phyloP scores from a whole-genome alignment of 2,329 filamentous ascomycete species.

The Fonsecaea erecta region DNA sequence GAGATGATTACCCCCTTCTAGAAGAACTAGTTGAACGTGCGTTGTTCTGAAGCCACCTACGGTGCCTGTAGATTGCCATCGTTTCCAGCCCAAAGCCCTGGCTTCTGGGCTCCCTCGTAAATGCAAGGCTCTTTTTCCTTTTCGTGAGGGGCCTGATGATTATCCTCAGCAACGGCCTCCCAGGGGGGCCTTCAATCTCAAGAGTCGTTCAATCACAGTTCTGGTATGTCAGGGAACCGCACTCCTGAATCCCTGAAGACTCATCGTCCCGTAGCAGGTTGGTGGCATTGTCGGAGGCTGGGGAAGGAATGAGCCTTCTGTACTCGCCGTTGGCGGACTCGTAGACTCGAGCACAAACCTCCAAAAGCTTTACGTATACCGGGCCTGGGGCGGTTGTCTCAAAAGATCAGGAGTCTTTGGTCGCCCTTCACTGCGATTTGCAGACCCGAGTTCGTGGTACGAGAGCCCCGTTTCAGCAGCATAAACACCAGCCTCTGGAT shows the following conservation, averaged over 20 bases:
- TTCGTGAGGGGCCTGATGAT: slow-evolving; percentile 8
- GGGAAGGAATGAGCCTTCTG: slow-evolving; percentile 10
- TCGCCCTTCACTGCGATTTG: slow-evolving; percentile 30
- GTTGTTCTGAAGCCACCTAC: not conserved
- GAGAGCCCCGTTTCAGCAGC: slow-evolving; percentile 23
- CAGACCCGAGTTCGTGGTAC: slow-evolving; percentile 30
- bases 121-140: slow-evolving; percentile 16
- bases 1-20: slow-evolving; percentile 26
- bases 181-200: slow-evolving; percentile 26
- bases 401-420: slow-evolving; percentile 16
- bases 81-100: slow-evolving; percentile 13
- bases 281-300: slow-evolving; percentile 21
- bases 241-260: slow-evolving; percentile 20
- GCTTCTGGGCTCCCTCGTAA: slow-evolving; percentile 25
- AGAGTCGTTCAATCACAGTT: slow-evolving; percentile 9
- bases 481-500: not conserved
- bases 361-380: slow-evolving; percentile 8
- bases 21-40: slow-evolving; percentile 22
- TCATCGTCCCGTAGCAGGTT: slow-evolving; percentile 22
- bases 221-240: slow-evolving; percentile 1
- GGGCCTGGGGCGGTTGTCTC: slow-evolving; percentile 26
- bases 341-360: slow-evolving; percentile 11
- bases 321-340: slow-evolving; percentile 23
- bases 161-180: slow-evolving; percentile 12
- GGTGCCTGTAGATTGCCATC: not conserved